Evolutionary conservation across 345 rosid genomes (phyloP).

Genomic region (Brassica nigra): DNA sequence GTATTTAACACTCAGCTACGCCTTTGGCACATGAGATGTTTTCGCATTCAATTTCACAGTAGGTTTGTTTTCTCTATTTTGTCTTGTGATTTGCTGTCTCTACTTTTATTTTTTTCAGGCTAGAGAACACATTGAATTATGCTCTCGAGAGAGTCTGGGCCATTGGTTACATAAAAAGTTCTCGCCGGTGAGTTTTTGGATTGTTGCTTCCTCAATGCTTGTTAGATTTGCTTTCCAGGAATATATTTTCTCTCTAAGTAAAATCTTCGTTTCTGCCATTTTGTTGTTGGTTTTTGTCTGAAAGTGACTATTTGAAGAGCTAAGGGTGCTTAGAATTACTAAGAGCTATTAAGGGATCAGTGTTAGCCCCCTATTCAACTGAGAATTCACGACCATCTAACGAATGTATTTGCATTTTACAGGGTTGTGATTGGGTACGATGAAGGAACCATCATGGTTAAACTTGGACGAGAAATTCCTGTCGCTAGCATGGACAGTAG

Average conservation of each 20-base stretch:
- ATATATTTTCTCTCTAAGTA: conserved; percentile 1
- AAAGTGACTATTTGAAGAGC: conserved; percentile 9
- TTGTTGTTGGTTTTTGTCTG: neutral
- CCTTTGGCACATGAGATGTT: neutral
- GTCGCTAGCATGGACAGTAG: conserved; percentile 99
- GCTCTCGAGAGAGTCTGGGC: conserved; percentile 99
- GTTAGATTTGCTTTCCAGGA: conserved; percentile 5
- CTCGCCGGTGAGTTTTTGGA: conserved; percentile 69
- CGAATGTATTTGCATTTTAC: conserved; percentile 32
- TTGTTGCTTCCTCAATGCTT: conserved; percentile 18
- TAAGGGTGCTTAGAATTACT: conserved; percentile 6
- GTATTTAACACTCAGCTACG: neutral
- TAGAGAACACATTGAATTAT: conserved; percentile 66
- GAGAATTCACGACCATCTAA: conserved; percentile 5
- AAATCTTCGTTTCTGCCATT: conserved; percentile 6
- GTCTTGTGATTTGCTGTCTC: neutral
- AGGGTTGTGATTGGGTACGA: conserved; percentile 93
- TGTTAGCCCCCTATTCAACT: neutral
- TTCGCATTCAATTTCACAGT: conserved; percentile 2
- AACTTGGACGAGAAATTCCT: conserved; percentile 96
- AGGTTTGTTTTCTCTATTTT: neutral
- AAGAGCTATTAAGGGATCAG: conserved; percentile 12
- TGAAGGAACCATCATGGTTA: conserved; percentile 55
- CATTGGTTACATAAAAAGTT: conserved; percentile 74
- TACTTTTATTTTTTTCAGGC: conserved; percentile 53